These are phyloP conservation scores for Escovopsis sp. DNA, from an alignment of 2,329 filamentous ascomycete species.

Conservation along the genomic window DNA sequence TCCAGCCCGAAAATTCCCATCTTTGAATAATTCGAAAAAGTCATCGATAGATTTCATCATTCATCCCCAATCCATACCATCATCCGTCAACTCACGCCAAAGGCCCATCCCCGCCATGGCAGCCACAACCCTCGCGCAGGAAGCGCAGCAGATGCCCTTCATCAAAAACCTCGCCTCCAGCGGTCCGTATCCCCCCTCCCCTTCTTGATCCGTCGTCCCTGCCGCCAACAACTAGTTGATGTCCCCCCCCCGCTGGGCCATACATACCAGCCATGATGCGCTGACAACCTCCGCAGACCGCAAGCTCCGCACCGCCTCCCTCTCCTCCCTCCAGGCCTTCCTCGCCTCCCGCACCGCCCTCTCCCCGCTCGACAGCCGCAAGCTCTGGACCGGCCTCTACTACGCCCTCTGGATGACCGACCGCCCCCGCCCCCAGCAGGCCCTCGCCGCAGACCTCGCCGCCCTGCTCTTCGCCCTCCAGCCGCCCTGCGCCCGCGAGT, in stretches of 20 bases:
- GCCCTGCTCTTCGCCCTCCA: constrained; percentile 46
- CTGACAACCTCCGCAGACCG: constrained; percentile 55
- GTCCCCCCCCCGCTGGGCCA: too few species aligned
- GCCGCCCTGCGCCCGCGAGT: constrained; percentile 25
- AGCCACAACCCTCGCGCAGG: constrained; percentile 23
- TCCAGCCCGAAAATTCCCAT: neutral
- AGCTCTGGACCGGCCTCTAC: constrained; percentile 91
- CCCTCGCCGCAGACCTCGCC: constrained; percentile 64
- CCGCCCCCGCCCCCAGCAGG: constrained; percentile 74
- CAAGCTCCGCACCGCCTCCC: constrained; percentile 60
- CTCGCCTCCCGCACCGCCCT: constrained; percentile 50
- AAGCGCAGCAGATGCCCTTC: constrained; percentile 49
- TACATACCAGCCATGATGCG: too few species aligned
- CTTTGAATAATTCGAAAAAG: too few species aligned
- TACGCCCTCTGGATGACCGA: constrained; percentile 92
- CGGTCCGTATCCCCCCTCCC: constrained; percentile 39
- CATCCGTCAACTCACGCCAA: neutral
- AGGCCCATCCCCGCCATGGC: neutral
- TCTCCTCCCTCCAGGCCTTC: constrained; percentile 64
- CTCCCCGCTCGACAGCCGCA: constrained; percentile 56
- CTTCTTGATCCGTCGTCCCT: neutral
- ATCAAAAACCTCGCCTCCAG: constrained; percentile 74
- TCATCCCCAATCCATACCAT: too few species aligned
- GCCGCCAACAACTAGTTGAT: neutral
- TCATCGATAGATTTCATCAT: too few species aligned